These are phyloP conservation scores for Ambrosiella cleistominuta DNA, from an alignment of 2,329 filamentous ascomycete genomes.

Conservation along the genomic window DNA sequence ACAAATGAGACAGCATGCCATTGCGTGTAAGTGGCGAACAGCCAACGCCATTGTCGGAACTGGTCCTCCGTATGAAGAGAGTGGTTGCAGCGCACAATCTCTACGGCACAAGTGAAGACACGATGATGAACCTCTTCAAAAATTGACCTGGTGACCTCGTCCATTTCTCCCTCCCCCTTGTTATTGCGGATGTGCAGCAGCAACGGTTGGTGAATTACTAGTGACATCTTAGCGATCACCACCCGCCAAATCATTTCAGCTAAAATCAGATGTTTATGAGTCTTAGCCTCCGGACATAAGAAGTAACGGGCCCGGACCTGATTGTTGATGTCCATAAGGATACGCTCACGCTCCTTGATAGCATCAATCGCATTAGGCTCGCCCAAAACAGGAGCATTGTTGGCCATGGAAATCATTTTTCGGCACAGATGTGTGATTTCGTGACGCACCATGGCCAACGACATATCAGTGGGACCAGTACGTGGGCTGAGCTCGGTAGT, in stretches of 20 bases:
- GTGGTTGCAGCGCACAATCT: constrained; percentile 53
- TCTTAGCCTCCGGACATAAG: constrained; percentile 30
- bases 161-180: constrained; percentile 27
- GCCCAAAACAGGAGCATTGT: constrained; percentile 6
- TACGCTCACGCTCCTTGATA: constrained; percentile 9
- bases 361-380: constrained; percentile 10
- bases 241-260: constrained; percentile 50
- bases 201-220: constrained; percentile 59
- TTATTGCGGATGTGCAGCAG: constrained; percentile 25
- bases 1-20: constrained; percentile 35
- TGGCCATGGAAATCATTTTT: constrained; percentile 16
- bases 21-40: constrained; percentile 33
- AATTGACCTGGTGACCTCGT: constrained; percentile 19
- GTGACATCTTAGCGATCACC: constrained; percentile 61
- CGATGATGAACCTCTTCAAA: constrained; percentile 41
- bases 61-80: constrained; percentile 43
- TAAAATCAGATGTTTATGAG: constrained; percentile 43
- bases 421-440: constrained; percentile 24
- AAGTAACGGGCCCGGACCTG: constrained; percentile 39
- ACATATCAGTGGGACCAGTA: constrained; percentile 35
- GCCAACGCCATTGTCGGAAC: constrained; percentile 30
- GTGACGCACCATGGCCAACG: constrained; percentile 30
- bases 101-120: constrained; percentile 53
- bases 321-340: constrained; percentile 24
- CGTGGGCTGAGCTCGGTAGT: constrained; percentile 31